Evolutionary conservation across 2,329 filamentous ascomycete genomes (phyloP).

Genomic region (Penicillium sp.): DNA sequence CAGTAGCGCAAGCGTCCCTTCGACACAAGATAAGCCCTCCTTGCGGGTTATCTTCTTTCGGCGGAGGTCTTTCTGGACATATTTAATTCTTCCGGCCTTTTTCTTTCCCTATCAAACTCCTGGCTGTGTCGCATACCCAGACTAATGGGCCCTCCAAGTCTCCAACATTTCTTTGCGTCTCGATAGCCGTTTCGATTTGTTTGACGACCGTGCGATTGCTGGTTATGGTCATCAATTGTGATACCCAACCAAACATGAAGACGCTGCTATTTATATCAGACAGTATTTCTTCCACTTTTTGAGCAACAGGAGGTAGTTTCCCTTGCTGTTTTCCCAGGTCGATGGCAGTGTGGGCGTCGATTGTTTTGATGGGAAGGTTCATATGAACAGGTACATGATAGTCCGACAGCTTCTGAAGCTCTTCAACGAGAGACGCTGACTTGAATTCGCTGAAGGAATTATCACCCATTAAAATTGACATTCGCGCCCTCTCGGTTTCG

Average conservation of each 20-base stretch:
- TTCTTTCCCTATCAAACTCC: conserved; percentile 71
- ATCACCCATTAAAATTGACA: conserved; percentile 62
- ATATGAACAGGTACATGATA: conserved; percentile 59
- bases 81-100: conserved; percentile 49
- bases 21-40: neutral
- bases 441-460: conserved; percentile 40
- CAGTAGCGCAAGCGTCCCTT: neutral
- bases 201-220: conserved; percentile 72
- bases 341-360: conserved; percentile 54
- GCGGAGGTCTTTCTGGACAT: neutral
- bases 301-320: conserved; percentile 52
- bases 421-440: conserved; percentile 38
- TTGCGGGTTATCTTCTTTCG: neutral
- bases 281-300: conserved; percentile 53
- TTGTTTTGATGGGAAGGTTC: conserved; percentile 64
- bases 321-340: conserved; percentile 35
- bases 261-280: conserved; percentile 70
- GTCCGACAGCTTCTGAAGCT: conserved; percentile 55
- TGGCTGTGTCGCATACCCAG: conserved; percentile 68
- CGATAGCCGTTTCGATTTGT: conserved; percentile 65
- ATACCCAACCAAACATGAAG: conserved; percentile 73
- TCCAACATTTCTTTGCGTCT: conserved; percentile 56
- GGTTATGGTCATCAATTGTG: conserved; percentile 68
- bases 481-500: conserved; percentile 63
- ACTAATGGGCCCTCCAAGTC: conserved; percentile 63